Conservation (phyloP, 768 basidiomycete genomes). For the Auriscalpium microsporum region DNA sequence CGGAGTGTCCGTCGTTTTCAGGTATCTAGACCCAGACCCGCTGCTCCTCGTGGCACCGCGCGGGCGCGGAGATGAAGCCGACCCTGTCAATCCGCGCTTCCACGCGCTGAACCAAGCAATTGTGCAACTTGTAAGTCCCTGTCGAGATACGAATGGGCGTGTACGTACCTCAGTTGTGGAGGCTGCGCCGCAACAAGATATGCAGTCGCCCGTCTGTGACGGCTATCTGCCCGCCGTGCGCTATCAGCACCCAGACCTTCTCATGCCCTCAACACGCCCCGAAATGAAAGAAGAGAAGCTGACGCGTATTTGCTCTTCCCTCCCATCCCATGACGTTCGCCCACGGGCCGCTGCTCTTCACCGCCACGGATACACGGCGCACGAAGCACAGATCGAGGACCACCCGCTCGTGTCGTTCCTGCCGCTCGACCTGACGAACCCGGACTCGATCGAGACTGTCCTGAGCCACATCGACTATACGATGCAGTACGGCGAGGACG, state of each 20-base stretch:
- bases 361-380: conserved; percentile 7
- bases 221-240: not conserved
- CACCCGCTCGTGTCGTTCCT: conserved; percentile 97
- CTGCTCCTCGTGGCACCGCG: conserved; percentile 64
- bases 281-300: no score
- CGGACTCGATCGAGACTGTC: conserved; percentile 84
- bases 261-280: no score
- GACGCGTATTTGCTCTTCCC: not conserved
- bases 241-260: not conserved
- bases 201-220: no score
- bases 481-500: conserved; percentile 98
- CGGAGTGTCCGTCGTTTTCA: conserved; percentile 8
- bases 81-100: conserved; percentile 65
- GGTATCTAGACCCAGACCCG: conserved; percentile 95
- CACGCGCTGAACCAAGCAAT: conserved; percentile 93
- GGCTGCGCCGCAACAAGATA: no score
- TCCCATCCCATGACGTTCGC: not conserved
- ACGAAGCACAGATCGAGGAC: conserved; percentile 78
- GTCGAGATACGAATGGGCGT: no score
- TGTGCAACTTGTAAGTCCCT: conserved; percentile 71
- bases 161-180: no score
- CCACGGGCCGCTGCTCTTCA: conserved; percentile 5
- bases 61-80: conserved; percentile 44
- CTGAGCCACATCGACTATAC: conserved; percentile 96
- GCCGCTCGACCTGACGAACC: conserved; percentile 82